Conservation (phyloP, 306 rosid species). For the Ziziphus jujuba region DNA sequence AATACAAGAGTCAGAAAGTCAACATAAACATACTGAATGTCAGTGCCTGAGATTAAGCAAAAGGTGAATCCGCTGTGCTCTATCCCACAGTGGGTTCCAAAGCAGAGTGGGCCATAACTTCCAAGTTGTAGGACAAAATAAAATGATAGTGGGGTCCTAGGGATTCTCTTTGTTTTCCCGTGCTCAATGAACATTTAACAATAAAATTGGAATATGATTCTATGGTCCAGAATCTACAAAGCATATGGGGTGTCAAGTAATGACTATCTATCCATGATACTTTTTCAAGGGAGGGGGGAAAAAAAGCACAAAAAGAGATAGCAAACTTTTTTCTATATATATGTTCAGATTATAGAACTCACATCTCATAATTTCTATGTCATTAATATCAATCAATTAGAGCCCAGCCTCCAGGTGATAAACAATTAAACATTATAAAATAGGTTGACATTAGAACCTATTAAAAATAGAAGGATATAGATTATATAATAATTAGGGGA, state of each 20-base stretch:
- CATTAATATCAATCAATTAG: neutral
- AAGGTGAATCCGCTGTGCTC: no score
- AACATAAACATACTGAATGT: no score
- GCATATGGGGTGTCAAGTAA: conserved; percentile 41
- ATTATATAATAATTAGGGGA: no score
- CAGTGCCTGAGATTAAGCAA: conserved; percentile 3
- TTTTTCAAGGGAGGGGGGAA: no score
- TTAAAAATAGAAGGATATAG: neutral
- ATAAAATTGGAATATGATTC: conserved; percentile 26
- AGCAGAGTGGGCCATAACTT: neutral
- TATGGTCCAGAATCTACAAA: conserved; percentile 34
- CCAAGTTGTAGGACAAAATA: no score
- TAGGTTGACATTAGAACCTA: neutral
- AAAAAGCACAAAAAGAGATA: neutral
- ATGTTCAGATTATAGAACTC: neutral
- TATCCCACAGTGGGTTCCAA: neutral
- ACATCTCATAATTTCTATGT: neutral
- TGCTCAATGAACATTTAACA: neutral
- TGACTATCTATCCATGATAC: neutral
- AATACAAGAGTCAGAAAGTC: neutral
- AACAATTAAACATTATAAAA: no score
- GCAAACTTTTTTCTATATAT: neutral
- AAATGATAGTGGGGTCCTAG: neutral
- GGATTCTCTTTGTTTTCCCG: conserved; percentile 7
- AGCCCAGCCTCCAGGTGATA: conserved; percentile 1